Evolutionary conservation across 2,329 filamentous ascomycete species (phyloP), one percentile per base, ranked within the genome.

Genomic region (Delphinella strobiligena): DNA sequence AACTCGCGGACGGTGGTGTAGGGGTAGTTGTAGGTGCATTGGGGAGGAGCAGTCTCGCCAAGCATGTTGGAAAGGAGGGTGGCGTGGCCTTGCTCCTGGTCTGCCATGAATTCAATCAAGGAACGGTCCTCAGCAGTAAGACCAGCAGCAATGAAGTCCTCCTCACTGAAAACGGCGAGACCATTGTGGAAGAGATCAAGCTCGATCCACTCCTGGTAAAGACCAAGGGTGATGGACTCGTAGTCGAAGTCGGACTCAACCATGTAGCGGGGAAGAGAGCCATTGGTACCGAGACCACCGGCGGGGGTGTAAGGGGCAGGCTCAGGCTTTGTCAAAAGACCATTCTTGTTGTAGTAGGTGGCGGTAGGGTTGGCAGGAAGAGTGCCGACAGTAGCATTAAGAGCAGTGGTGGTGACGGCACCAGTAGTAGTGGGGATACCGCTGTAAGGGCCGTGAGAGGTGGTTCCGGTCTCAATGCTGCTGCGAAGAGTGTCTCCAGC

Each of bases 181-280:
- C 80, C 83, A 54, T 81, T 77, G 58, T 83, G 78, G 70, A 91
- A 91, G 11, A 86, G 69, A 54, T 91, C 85, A 1, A 91, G 68
- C 61, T 91, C 83, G 39, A 89, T 86, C 72, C 76, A 91, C 60
- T 91, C 84, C 51, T 87, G 80, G 54, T 89, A 88, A 0, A 89
- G 65, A 10, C 73, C 82, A 10, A 91, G 66, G 0, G 77, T 72
- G 19, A 91, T 69, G 0, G 82, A 87, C 55, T 89, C 71, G 55
- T 80, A 91, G 58, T 91, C 85, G 53, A 87, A 91, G 53, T 93
- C 85, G 47, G 79, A 84, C 51, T 84, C 71, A 0, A 83, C 78
- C 45, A 80, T 76, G 59, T 89, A 89, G 1, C 86, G 74, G 2
- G 83, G 83, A 32, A 71, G 69, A 1, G 75, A 74, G n/a, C 82